A percentile compares a stretch with the other conserved stretches of the same genome.
phyloP scores from a whole-genome alignment of 352 stramenopile species.

The Blastocystis sp. region DNA sequence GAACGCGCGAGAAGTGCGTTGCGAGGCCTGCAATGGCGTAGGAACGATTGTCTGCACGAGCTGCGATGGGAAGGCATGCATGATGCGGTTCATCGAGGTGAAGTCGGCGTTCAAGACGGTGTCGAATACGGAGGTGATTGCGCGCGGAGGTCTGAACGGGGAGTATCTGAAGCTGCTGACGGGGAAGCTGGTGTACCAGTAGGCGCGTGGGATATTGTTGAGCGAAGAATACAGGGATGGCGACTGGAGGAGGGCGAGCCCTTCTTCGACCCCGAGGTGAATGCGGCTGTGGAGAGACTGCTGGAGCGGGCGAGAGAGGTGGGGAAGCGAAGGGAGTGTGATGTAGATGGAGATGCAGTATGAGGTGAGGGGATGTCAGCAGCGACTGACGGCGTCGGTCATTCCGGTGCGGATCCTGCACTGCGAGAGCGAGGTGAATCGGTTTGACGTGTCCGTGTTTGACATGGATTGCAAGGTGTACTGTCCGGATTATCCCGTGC shows the following conservation, averaged over 20 bases:
- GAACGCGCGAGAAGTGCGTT: neutral
- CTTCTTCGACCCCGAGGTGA: neutral
- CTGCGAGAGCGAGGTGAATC: neutral
- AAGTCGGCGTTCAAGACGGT: neutral
- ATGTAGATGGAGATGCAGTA: neutral
- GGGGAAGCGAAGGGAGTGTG: neutral
- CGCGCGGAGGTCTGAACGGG: neutral
- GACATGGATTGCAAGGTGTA: conserved; percentile 22
- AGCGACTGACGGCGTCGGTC: neutral
- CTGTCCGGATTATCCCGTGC: conserved; percentile 37
- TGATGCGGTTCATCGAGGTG: neutral
- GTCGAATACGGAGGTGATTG: neutral
- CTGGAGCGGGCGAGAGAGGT: neutral
- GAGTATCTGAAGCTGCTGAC: conserved; percentile 16
- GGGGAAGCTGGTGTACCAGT: conserved; percentile 11
- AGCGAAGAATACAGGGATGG: neutral
- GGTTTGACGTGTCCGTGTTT: neutral
- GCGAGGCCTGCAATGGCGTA: neutral
- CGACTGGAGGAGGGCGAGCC: neutral
- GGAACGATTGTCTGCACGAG: neutral
- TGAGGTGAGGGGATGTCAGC: neutral
- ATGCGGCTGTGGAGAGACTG: neutral
- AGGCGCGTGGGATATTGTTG: neutral
- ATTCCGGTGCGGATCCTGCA: conserved; percentile 3
- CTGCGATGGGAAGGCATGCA: neutral